These are phyloP conservation scores for Mercurialis annua DNA, from an alignment of 345 rosid species.

Conservation along the genomic window DNA sequence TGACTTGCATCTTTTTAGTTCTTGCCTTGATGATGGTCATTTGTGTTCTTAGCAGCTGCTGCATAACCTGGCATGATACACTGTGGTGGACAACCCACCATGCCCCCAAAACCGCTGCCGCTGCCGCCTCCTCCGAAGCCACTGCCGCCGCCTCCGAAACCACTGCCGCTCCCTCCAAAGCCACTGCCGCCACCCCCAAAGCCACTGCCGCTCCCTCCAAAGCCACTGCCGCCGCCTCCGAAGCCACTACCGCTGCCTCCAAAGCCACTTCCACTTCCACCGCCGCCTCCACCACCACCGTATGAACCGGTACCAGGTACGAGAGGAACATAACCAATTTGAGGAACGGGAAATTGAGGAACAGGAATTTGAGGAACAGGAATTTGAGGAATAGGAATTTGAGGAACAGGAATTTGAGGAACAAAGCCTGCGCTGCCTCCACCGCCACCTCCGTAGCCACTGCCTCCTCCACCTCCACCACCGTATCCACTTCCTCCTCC, in stretches of 20 bases:
- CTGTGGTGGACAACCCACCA: neutral
- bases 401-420: too few relatives aligned
- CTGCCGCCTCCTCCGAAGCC: neutral
- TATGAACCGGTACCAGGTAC: too few relatives aligned
- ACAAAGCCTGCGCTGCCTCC: neutral
- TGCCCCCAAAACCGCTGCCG: neutral
- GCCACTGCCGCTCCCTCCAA: neutral
- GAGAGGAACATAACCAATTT: too few relatives aligned
- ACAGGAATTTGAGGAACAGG: neutral
- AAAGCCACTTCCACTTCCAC: neutral
- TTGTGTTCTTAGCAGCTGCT: neutral
- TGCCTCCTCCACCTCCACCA: neutral
- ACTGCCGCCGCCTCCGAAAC: too few relatives aligned
- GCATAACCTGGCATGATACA: neutral
- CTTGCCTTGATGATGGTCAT: too few relatives aligned
- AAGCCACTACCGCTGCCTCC: neutral
- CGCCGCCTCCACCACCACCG: neutral
- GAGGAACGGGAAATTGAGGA: too few relatives aligned
- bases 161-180: neutral
- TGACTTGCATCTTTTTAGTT: neutral
- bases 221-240: neutral
- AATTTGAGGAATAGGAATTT: too few relatives aligned
- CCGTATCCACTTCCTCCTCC: neutral
- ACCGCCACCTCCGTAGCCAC: neutral
- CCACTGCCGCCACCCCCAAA: neutral